Percentiles rank a stretch among this genome's conserved stretches.
phyloP scores from a whole-genome alignment of 176 grass and related monocot genomes.

The Bromus sterilis region DNA sequence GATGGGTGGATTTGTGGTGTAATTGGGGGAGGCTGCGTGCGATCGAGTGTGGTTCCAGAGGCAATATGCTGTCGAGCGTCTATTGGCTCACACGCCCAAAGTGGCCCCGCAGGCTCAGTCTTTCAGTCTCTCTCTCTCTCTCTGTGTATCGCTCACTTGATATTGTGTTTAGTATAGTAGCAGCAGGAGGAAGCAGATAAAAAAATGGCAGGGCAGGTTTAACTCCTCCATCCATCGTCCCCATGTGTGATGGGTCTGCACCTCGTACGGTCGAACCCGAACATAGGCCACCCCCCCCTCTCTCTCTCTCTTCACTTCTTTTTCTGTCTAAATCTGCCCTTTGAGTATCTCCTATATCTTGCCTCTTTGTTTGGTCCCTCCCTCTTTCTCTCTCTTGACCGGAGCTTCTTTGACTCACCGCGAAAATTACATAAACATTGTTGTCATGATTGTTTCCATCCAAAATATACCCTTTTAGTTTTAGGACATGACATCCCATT shows the following conservation, averaged over 20 bases:
- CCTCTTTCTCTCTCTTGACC: not conserved
- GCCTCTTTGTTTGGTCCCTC: not conserved
- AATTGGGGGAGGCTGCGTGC: not conserved
- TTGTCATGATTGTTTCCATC: not conserved
- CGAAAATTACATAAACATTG: not conserved
- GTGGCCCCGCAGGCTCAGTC: not conserved
- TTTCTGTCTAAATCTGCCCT: not conserved
- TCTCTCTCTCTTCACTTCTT: not conserved
- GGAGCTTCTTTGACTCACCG: not conserved
- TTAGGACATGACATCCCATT: too few species aligned
- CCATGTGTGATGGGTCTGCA: not conserved
- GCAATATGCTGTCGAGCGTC: not conserved
- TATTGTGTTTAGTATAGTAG: not conserved
- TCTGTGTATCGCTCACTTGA: too few species aligned
- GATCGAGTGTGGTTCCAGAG: not conserved
- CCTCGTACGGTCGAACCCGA: not conserved
- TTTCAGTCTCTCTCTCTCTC: not conserved
- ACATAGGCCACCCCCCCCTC: not conserved
- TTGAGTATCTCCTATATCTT: not conserved
- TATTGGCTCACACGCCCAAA: not conserved
- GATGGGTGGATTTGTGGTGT: not conserved
- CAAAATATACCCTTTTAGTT: not conserved
- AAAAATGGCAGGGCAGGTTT: not conserved
- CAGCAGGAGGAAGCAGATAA: not conserved
- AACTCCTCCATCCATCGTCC: not conserved